A percentile compares a stretch with the other conserved stretches of the same genome.
These are phyloP conservation scores for Candida ipomoeae DNA, from an alignment of 805 yeast species.

Conservation along the genomic window DNA sequence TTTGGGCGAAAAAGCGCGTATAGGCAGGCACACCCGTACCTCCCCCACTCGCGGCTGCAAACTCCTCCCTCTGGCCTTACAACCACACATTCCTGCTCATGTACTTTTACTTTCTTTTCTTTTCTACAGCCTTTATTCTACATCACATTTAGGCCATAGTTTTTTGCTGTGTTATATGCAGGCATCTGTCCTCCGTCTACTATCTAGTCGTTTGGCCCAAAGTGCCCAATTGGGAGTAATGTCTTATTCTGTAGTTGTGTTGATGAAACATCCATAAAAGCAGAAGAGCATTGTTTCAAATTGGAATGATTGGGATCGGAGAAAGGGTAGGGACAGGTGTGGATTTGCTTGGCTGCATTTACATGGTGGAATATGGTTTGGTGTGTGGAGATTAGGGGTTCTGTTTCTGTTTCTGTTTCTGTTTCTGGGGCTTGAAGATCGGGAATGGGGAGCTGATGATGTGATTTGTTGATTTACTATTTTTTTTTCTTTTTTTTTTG, in stretches of 20 bases:
- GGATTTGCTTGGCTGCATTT: background rate
- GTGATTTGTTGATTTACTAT: no score
- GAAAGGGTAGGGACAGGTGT: background rate
- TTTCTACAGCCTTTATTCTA: background rate
- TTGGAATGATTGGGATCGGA: background rate
- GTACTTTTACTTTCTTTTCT: background rate
- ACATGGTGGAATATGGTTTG: no score
- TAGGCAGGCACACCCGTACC: background rate
- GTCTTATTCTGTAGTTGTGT: background rate
- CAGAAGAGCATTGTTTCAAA: background rate
- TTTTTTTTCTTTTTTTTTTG: no score
- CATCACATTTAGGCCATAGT: no score
- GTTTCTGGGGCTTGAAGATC: no score
- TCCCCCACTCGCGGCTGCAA: constrained; percentile 5
- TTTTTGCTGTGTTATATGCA: no score
- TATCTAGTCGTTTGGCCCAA: background rate
- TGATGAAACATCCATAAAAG: background rate
- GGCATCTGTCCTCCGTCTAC: background rate
- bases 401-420: no score
- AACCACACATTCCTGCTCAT: no score
- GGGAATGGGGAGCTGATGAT: no score
- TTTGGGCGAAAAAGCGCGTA: no score
- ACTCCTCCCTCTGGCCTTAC: background rate
- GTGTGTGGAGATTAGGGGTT: no score
- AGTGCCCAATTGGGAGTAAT: background rate